These are phyloP conservation scores for Zygosaccharomyces sapae DNA, from an alignment of 1,139 yeast genomes.

Conservation along the genomic window DNA sequence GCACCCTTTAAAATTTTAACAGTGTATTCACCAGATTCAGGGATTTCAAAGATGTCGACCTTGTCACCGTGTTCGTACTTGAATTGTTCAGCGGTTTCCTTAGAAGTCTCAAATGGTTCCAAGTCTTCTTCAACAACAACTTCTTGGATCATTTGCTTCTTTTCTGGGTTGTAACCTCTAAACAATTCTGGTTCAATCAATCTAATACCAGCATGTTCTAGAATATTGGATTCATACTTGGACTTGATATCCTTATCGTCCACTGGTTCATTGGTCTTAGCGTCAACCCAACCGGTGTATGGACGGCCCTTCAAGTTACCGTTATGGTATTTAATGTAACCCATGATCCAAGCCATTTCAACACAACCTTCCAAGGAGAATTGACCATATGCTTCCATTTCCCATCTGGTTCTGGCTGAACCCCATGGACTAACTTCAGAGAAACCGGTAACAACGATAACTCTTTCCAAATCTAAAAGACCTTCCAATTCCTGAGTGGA, in stretches of 20 bases:
- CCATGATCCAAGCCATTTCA: slow-evolving; percentile 99
- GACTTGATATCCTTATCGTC: slow-evolving; percentile 91
- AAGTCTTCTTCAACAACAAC: slow-evolving; percentile 92
- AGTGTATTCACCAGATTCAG: slow-evolving; percentile 87
- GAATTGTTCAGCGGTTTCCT: slow-evolving; percentile 93
- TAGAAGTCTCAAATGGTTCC: slow-evolving; percentile 91
- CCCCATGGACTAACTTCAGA: slow-evolving; percentile 99
- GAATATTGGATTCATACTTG: slow-evolving; percentile 82
- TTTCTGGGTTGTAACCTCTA: slow-evolving; percentile 88
- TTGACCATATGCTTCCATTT: slow-evolving; percentile 93
- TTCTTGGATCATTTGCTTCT: slow-evolving; percentile 91
- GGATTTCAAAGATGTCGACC: slow-evolving; percentile 86
- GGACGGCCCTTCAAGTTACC: slow-evolving; percentile 86
- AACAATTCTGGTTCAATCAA: slow-evolving; percentile 93
- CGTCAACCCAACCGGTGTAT: slow-evolving; percentile 95
- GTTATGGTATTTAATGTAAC: slow-evolving; percentile 87
- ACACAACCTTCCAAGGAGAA: slow-evolving; percentile 98
- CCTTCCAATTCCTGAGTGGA: slow-evolving; percentile 80
- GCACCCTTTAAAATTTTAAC: slow-evolving; percentile 93
- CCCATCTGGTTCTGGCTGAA: slow-evolving; percentile 98
- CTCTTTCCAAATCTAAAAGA: slow-evolving; percentile 83
- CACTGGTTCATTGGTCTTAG: slow-evolving; percentile 87
- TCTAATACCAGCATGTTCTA: slow-evolving; percentile 95
- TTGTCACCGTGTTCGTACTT: slow-evolving; percentile 89
- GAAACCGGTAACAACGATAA: slow-evolving; percentile 93